These are phyloP conservation scores for Lagenaria siceraria DNA, from an alignment of 306 rosid species.

Conservation along the genomic window DNA sequence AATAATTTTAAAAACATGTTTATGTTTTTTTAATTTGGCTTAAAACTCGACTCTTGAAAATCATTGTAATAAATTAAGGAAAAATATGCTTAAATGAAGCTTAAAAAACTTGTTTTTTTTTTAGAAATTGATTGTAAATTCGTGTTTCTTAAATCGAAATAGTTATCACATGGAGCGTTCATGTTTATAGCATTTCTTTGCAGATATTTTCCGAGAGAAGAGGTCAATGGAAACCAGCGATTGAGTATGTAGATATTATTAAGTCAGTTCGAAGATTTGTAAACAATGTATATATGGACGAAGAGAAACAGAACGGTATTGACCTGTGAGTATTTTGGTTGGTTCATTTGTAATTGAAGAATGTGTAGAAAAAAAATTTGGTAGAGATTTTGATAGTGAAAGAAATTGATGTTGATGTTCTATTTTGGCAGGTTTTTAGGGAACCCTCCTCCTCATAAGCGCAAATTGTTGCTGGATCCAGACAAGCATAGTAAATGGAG, in stretches of 20 bases:
- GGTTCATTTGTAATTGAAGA: neutral
- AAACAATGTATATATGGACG: slow-evolving; percentile 66
- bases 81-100: no score
- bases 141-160: no score
- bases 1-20: no score
- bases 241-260: slow-evolving; percentile 74
- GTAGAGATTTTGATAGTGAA: no score
- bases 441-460: slow-evolving; percentile 63
- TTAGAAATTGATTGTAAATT: no score
- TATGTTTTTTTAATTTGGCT: no score
- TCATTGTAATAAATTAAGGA: no score
- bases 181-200: no score
- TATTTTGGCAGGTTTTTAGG: slow-evolving; percentile 66
- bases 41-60: no score
- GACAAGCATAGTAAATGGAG: slow-evolving; percentile 42
- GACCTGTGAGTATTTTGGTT: slow-evolving; percentile 38
- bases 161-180: no score
- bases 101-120: no score
- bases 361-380: no score
- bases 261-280: slow-evolving; percentile 78
- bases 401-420: neutral
- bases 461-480: slow-evolving; percentile 57
- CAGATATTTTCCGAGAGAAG: slow-evolving; percentile 73
- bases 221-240: slow-evolving; percentile 93
- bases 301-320: slow-evolving; percentile 67